Base-by-base conservation (phyloP, 805 yeast species). In the Cyberlindnera petersonii region DNA sequence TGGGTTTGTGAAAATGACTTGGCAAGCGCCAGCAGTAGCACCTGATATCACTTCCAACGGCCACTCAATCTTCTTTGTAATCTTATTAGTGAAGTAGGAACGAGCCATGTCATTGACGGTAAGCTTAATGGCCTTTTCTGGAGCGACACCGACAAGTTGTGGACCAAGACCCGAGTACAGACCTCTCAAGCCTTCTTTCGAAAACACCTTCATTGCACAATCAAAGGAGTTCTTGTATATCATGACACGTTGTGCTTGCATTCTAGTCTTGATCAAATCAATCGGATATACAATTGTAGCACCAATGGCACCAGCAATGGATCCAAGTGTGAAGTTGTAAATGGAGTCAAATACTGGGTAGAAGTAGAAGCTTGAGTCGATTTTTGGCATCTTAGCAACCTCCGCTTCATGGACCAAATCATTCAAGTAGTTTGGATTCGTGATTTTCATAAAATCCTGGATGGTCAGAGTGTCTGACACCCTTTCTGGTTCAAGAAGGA, bases 241-340 rank as follows among this genome's bases (percentile, higher is more conserved):
- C 1, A 81, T 65, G 35, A 75, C 77, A 49, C 87, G 77, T 67
- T 91, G 98, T 45, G 95, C 95, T 66, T 91, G 98, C 95, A 91
- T 87, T 62, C 98, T 78, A 5, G 98, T 91, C 66, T 91, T 91
- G 48, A 91, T 88, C 60, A 93, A 71, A 65, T 91, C 98, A 50
- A 93, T 93, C 23, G 98, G 98, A 61, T 91, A 91, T 31, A 91
- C 98, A 13, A 84, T 86, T 6, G 96, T 86, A n/a, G 98, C 97
- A 46, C 98, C 98, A 63, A 91, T 79, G 52, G 96, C 93, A 43
- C 98, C 98, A 23, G 98, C 98, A 35, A 89, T 73, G 4, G 97
- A 87, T 14, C 98, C 98, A 43, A 91, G 69, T 22, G 84, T 66
- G 63, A 91, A 91, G 43, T 94, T 87, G 64, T 89, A 86, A 40